Percentiles rank a stretch among this genome's conserved stretches.
phyloP scores from a whole-genome alignment of 2,329 filamentous ascomycete genomes.

The Trichoderma hamatum region DNA sequence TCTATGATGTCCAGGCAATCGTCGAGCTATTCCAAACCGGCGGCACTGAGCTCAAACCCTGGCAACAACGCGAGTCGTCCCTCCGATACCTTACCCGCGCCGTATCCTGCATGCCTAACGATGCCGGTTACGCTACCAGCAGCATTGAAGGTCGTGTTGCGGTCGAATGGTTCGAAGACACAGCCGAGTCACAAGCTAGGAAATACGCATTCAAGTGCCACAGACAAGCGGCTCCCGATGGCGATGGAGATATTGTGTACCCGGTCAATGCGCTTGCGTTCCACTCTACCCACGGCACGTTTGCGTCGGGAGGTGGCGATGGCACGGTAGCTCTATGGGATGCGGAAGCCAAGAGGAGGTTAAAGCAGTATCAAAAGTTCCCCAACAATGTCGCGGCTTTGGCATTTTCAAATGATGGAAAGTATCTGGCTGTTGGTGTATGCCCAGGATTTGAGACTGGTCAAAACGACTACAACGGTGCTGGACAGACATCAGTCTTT shows the following conservation, averaged over 20 bases:
- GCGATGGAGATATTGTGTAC: conserved; percentile 78
- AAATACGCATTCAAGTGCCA: conserved; percentile 99
- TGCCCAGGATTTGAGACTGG: conserved; percentile 89
- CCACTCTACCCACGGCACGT: conserved; percentile 80
- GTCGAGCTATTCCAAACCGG: conserved; percentile 53
- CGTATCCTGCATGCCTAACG: conserved; percentile 94
- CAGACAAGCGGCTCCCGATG: conserved; percentile 68
- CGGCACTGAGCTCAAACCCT: conserved; percentile 66
- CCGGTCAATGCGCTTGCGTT: conserved; percentile 90
- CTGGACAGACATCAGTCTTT: conserved; percentile 75
- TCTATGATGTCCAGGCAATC: conserved; percentile 83
- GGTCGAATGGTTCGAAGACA: conserved; percentile 97
- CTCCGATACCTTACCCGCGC: conserved; percentile 95
- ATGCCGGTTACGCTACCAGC: conserved; percentile 87
- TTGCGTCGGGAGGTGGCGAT: conserved; percentile 87
- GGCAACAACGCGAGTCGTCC: conserved; percentile 91
- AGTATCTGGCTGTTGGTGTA: conserved; percentile 75
- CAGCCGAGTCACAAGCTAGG: conserved; percentile 79
- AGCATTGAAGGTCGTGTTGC: conserved; percentile 95
- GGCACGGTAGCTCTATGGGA: conserved; percentile 94
- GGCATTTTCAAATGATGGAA: conserved; percentile 76
- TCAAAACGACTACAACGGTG: conserved; percentile 74
- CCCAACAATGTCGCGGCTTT: conserved; percentile 76
- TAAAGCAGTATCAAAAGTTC: conserved; percentile 87
- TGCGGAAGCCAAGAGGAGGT: conserved; percentile 83